Conservation (phyloP, 805 yeast species). For the Candida saitoana region DNA sequence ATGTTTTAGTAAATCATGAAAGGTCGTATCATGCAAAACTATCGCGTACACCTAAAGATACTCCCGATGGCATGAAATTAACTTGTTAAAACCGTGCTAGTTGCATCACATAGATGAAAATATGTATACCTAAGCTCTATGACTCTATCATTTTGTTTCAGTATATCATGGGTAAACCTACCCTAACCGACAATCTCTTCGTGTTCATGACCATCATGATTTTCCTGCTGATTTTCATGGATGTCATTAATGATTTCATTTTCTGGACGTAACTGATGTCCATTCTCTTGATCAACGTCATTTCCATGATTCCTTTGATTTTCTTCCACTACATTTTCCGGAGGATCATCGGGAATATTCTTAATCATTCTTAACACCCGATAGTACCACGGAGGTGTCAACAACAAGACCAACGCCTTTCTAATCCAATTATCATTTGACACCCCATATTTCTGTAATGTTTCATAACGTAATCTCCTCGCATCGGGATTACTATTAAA, state of each 20-base stretch:
- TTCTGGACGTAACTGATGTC: too few relatives aligned
- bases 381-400: constrained; percentile 38
- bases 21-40: too few relatives aligned
- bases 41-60: too few relatives aligned
- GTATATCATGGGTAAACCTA: too few relatives aligned
- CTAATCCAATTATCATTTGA: constrained; percentile 11
- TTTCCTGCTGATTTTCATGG: background rate
- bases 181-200: background rate
- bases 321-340: background rate
- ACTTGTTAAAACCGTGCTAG: too few relatives aligned
- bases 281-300: too few relatives aligned
- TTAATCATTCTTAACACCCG: constrained; percentile 13
- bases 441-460: constrained; percentile 10
- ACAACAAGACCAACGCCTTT: constrained; percentile 9
- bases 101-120: too few relatives aligned
- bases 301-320: background rate
- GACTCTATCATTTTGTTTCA: too few relatives aligned
- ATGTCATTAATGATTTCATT: too few relatives aligned
- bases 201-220: background rate
- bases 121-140: too few relatives aligned
- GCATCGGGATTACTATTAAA: constrained; percentile 16
- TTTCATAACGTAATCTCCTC: constrained; percentile 10
- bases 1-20: too few relatives aligned
- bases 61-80: too few relatives aligned
- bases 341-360: constrained; percentile 3